Conservation (phyloP, 176 grass and related monocot species). For the Paspalum notatum region DNA sequence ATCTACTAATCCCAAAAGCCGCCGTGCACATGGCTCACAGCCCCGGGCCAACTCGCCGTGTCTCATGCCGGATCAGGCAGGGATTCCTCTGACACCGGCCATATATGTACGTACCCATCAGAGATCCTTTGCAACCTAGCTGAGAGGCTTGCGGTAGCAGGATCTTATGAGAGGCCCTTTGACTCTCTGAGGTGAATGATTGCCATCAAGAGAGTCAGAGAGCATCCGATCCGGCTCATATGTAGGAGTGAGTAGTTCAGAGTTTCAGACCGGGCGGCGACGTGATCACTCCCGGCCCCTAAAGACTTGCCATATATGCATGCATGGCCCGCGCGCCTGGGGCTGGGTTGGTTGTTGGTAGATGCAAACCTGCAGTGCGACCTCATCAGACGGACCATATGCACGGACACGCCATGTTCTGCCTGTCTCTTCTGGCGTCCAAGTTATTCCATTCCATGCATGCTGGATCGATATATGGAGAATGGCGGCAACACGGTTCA, state of each 20-base stretch:
- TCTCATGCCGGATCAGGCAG: conserved; percentile 4
- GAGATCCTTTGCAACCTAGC: conserved; percentile 18
- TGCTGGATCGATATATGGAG: background rate
- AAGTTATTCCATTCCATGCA: background rate
- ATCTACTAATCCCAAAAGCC: conserved; percentile 38
- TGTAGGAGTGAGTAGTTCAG: background rate
- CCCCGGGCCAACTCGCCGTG: conserved; percentile 42
- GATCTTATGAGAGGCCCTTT: conserved; percentile 36
- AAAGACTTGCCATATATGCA: background rate
- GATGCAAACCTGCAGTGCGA: background rate
- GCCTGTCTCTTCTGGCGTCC: background rate
- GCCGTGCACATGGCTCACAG: conserved; percentile 43
- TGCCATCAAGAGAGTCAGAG: conserved; percentile 23
- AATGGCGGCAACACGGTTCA: conserved; percentile 36
- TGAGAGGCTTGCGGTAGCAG: background rate
- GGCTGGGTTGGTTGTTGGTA: conserved; percentile 1
- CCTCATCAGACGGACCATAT: too few relatives aligned
- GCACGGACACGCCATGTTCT: background rate
- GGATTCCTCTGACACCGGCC: conserved; percentile 45
- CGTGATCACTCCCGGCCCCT: background rate
- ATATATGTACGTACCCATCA: background rate
- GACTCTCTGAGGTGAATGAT: conserved; percentile 39
- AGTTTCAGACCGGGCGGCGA: background rate
- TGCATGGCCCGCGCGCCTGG: too few relatives aligned
- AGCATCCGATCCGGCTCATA: background rate